These are phyloP conservation scores for Sarocladium strictum DNA, from an alignment of 2,329 filamentous ascomycete species.

Conservation along the genomic window DNA sequence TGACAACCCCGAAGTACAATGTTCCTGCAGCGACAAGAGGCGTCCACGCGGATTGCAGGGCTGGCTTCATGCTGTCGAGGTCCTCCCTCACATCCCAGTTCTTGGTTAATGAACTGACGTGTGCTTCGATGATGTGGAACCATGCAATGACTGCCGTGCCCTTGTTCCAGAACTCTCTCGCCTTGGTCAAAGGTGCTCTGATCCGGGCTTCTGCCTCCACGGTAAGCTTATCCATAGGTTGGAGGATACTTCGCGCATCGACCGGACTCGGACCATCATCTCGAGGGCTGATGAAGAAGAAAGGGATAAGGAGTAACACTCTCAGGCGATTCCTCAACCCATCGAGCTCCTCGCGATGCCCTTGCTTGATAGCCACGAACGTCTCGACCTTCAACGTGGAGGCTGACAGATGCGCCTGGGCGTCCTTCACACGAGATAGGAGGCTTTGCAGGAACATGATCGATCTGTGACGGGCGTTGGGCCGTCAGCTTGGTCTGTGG, in stretches of 20 bases:
- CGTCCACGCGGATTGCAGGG: background rate
- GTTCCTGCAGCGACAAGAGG: background rate
- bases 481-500: too few relatives aligned
- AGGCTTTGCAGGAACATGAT: background rate
- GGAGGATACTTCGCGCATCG: background rate
- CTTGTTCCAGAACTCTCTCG: background rate
- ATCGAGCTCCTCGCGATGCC: background rate
- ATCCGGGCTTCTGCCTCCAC: background rate
- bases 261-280: background rate
- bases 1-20: background rate
- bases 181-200: background rate
- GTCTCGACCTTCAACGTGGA: background rate
- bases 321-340: background rate
- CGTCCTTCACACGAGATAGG: background rate
- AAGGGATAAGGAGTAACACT: background rate
- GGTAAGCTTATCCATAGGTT: background rate
- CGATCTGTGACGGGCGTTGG: too few relatives aligned
- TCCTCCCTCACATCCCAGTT: background rate
- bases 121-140: background rate
- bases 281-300: constrained; percentile 1
- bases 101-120: background rate
- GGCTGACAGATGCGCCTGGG: background rate
- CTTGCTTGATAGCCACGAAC: background rate
- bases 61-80: background rate
- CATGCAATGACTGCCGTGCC: background rate